A percentile compares a stretch with the other conserved stretches of the same genome.
These are phyloP conservation scores for Prunella vulgaris DNA, from an alignment of 257 asterid species.

Conservation along the genomic window DNA sequence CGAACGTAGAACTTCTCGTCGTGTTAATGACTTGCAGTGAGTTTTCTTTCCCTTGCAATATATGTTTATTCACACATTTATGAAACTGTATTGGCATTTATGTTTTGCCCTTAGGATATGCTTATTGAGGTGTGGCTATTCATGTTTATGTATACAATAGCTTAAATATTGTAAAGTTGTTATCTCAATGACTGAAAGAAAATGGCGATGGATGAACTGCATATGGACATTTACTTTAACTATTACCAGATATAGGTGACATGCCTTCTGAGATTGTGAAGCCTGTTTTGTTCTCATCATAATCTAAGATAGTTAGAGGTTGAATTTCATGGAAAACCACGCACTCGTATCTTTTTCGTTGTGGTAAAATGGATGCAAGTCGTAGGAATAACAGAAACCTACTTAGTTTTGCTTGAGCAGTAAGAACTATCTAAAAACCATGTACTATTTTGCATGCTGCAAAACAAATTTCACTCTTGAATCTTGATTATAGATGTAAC, in stretches of 20 bases:
- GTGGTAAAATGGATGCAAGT: background rate
- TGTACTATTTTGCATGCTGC: background rate
- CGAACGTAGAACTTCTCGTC: constrained; percentile 76
- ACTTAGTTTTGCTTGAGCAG: background rate
- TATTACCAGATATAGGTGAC: background rate
- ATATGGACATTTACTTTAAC: background rate
- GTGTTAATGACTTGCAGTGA: constrained; percentile 85
- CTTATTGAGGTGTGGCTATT: background rate
- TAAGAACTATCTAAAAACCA: constrained; percentile 2
- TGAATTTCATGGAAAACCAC: background rate
- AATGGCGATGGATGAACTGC: constrained; percentile 1
- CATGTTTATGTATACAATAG: background rate
- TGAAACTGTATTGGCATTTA: too few relatives aligned
- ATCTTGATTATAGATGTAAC: background rate
- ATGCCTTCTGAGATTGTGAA: background rate
- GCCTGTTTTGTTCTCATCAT: background rate
- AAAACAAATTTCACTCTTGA: background rate
- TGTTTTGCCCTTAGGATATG: background rate
- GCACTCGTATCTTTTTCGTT: background rate
- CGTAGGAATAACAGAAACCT: background rate
- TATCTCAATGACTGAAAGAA: background rate
- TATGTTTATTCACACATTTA: constrained; percentile 6
- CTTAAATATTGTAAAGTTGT: background rate
- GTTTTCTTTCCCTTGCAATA: constrained; percentile 27
- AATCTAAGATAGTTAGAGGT: background rate